phyloP scores from a whole-genome alignment of 176 grass and related monocot genomes.

The Oryza longistaminata region DNA sequence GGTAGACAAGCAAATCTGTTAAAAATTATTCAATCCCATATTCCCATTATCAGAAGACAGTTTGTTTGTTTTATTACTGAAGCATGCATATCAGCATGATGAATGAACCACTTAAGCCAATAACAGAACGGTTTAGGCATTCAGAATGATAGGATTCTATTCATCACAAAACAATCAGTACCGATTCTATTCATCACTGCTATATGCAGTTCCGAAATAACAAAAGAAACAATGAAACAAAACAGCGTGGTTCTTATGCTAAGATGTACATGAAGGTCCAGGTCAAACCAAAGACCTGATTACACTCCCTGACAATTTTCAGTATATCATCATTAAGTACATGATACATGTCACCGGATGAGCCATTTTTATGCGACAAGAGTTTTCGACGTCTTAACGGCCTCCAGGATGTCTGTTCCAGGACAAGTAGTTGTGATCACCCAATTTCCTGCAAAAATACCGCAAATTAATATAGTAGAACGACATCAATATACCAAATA shows the following conservation, averaged over 20 bases:
- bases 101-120: conserved; percentile 7
- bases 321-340: conserved; percentile 36
- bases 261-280: conserved; percentile 39
- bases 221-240: conserved; percentile 28
- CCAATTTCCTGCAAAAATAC: conserved; percentile 65
- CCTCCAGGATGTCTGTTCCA: conserved; percentile 74
- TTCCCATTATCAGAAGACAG: not conserved
- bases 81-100: not conserved
- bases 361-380: not conserved
- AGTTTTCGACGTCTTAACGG: conserved; percentile 15
- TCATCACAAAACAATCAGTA: not conserved
- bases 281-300: conserved; percentile 13
- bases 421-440: conserved; percentile 80
- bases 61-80: not conserved
- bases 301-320: not conserved
- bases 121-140: not conserved
- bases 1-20: not conserved
- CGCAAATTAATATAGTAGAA: conserved; percentile 12
- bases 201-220: conserved; percentile 19
- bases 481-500: not conserved
- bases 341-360: conserved; percentile 27
- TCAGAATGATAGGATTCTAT: not conserved
- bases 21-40: not conserved
- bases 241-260: conserved; percentile 9
- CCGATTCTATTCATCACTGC: not conserved